These are phyloP conservation scores for Colletotrichum somersetense DNA, from an alignment of 2,329 filamentous ascomycete genomes.

Conservation along the genomic window DNA sequence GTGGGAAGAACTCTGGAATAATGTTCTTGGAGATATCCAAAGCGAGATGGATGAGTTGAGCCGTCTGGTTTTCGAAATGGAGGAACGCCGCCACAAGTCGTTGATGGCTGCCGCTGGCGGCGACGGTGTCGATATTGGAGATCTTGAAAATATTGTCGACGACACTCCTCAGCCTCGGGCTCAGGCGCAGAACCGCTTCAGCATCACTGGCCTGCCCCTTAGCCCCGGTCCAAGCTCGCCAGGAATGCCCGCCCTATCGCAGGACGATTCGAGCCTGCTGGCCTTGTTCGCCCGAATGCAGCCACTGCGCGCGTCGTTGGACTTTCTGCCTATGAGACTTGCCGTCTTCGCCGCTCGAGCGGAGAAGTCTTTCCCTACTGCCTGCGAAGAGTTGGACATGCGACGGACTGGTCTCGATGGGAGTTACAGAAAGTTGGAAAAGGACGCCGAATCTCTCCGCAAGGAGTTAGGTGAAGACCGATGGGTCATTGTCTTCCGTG, in stretches of 20 bases:
- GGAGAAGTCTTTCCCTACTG: slow-evolving; percentile 84
- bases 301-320: slow-evolving; percentile 89
- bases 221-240: slow-evolving; percentile 70
- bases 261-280: slow-evolving; percentile 89
- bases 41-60: slow-evolving; percentile 84
- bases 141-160: slow-evolving; percentile 93
- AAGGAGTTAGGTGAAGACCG: slow-evolving; percentile 94
- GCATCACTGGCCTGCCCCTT: slow-evolving; percentile 72
- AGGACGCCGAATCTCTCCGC: slow-evolving; percentile 88
- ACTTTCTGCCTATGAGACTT: slow-evolving; percentile 95
- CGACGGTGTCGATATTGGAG: slow-evolving; percentile 82
- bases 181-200: slow-evolving; percentile 74
- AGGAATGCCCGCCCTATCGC: slow-evolving; percentile 67
- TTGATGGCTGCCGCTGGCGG: slow-evolving; percentile 72
- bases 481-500: slow-evolving; percentile 95
- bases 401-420: slow-evolving; percentile 80
- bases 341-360: slow-evolving; percentile 87
- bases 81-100: slow-evolving; percentile 90
- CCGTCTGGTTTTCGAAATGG: slow-evolving; percentile 94
- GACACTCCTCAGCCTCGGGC: slow-evolving; percentile 76
- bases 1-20: slow-evolving; percentile 98
- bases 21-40: slow-evolving; percentile 91
- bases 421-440: slow-evolving; percentile 89
- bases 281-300: slow-evolving; percentile 96
- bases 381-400: slow-evolving; percentile 88